Evolutionary conservation across 148 eudicot genomes (phyloP), one percentile per base, ranked within the genome.

Genomic region (Pharnaceum exiguum): DNA sequence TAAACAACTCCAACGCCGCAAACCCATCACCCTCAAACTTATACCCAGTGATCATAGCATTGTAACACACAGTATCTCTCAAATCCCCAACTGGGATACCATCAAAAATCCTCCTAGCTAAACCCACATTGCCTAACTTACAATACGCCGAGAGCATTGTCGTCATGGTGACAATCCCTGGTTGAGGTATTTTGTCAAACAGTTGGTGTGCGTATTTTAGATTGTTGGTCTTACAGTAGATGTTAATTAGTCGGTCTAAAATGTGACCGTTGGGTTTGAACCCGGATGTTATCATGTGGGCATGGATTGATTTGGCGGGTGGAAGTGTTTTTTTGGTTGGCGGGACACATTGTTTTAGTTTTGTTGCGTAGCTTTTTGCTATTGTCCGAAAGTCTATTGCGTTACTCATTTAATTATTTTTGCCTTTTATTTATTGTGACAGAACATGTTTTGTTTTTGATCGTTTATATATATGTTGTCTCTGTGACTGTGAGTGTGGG

Each of bases 221-320:
- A 46, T 82, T 62, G 10, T 60, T 54, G 7, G 61, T 57, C 44
- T 85, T 79, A 15, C 79, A 70, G 33, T 85, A 85, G 1, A 77
- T 7, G 5, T 72, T 75, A 10, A 85, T 72, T n/a, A 85, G 57
- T 13, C 74, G 75, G 46, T 71, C 82, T 19, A 82, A 71, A 50
- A 75, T 79, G 43, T 77, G 93, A 10, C 77, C 79, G 29, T 75
- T 80, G 12, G 94, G 94, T 2, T 17, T 59, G 73, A 87, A 91
- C 51, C 94, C 96, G 2, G 75, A 78, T 25, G 77, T 57, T 11
- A 79, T 80, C 82, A 91, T 87, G 68, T 81, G 83, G 60, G 81
- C 96, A 51, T 85, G 97, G 77, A 85, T 63, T n/a, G n/a, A n/a
- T n/a, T n/a, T n/a, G n/a, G n/a, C n/a, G n/a, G n/a, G n/a, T n/a